Evolutionary conservation across 352 stramenopile genomes (phyloP).

Genomic region (Globisporangium middletonii): DNA sequence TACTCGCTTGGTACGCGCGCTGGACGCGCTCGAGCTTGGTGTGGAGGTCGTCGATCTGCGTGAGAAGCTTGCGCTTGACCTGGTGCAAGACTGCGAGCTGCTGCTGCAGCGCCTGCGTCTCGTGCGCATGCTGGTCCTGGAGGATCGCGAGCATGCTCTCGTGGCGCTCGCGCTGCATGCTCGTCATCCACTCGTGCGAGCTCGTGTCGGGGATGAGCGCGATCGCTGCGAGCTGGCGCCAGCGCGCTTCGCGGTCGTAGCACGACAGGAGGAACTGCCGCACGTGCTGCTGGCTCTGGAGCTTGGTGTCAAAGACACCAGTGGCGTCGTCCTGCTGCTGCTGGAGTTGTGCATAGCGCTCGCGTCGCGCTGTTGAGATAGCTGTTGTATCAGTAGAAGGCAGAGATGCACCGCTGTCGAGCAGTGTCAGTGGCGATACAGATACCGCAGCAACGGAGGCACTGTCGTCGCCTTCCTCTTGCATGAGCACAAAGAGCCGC

Average conservation of each 20-base stretch:
- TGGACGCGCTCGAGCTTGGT: slow-evolving; percentile 28
- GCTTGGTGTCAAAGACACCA: slow-evolving; percentile 42
- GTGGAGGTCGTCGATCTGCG: slow-evolving; percentile 27
- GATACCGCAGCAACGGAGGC: neutral
- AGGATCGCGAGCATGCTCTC: slow-evolving; percentile 40
- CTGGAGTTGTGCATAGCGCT: no score
- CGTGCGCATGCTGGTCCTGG: slow-evolving; percentile 38
- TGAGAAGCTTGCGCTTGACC: slow-evolving; percentile 31
- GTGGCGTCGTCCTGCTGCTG: slow-evolving; percentile 29
- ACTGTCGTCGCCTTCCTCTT: slow-evolving; percentile 9
- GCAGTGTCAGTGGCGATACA: neutral
- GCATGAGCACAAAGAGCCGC: slow-evolving; percentile 28
- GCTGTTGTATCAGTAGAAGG: no score
- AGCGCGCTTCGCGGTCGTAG: slow-evolving; percentile 63
- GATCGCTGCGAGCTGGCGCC: slow-evolving; percentile 37
- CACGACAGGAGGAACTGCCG: slow-evolving; percentile 53
- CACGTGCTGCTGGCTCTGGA: slow-evolving; percentile 37
- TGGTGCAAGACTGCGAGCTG: slow-evolving; percentile 44
- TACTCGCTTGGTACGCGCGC: slow-evolving; percentile 42
- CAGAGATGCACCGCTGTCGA: no score
- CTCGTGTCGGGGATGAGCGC: slow-evolving; percentile 49
- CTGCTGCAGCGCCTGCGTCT: slow-evolving; percentile 26
- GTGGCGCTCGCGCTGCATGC: slow-evolving; percentile 44
- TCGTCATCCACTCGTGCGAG: slow-evolving; percentile 69
- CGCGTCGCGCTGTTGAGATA: no score